Evolutionary conservation across 2,329 filamentous ascomycete genomes (phyloP).

Genomic region (Cryphonectria radicalis): DNA sequence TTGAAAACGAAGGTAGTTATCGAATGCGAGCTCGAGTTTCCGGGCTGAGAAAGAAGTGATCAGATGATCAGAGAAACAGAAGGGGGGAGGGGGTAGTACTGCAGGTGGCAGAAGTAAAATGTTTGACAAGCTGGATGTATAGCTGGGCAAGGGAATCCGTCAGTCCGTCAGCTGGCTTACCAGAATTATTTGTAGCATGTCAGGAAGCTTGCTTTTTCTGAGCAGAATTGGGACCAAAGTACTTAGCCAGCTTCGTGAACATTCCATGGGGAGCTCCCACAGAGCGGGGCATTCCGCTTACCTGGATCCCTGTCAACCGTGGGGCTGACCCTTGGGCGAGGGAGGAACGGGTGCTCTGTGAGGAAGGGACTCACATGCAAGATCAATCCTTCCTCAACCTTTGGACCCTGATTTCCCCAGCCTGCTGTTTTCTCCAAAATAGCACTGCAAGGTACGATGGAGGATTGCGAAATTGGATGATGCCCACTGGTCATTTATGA

Average conservation of each 20-base stretch:
- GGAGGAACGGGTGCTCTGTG: not conserved
- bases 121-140: not conserved
- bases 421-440: not conserved
- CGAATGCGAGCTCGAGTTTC: not conserved
- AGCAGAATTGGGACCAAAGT: not conserved
- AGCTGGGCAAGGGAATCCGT: not conserved
- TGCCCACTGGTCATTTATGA: not conserved
- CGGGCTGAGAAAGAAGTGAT: not conserved
- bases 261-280: slow-evolving; percentile 26
- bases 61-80: no score
- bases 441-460: not conserved
- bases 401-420: not conserved
- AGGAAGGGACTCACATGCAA: slow-evolving; percentile 5
- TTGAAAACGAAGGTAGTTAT: not conserved
- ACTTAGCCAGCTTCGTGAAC: slow-evolving; percentile 21
- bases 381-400: slow-evolving; percentile 2
- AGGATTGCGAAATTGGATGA: not conserved
- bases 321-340: not conserved
- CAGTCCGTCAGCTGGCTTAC: not conserved
- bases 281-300: slow-evolving; percentile 20
- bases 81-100: no score
- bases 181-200: not conserved
- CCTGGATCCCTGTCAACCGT: slow-evolving; percentile 17
- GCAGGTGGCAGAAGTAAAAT: not conserved
- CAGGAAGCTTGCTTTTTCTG: not conserved